Evolutionary conservation across 2,329 filamentous ascomycete genomes (phyloP).

Genomic region (Penicillium sp.): DNA sequence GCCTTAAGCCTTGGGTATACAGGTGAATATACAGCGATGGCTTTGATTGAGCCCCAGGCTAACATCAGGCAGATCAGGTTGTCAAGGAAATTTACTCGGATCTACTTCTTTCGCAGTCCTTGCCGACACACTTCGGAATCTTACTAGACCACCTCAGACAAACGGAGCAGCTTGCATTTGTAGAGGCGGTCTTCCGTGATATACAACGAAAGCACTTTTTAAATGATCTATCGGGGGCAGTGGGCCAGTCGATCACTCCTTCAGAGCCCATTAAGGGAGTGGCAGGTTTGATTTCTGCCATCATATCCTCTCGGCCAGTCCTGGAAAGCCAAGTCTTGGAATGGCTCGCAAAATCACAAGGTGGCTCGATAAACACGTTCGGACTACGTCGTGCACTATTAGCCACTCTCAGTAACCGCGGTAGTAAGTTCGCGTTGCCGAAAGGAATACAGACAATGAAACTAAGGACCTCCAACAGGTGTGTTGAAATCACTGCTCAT

Average conservation of each 20-base stretch:
- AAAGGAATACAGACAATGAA: background rate
- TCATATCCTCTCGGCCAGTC: conserved; percentile 50
- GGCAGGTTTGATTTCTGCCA: conserved; percentile 54
- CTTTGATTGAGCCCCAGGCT: conserved; percentile 4
- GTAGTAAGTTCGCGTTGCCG: conserved; percentile 34
- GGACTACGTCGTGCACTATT: conserved; percentile 66
- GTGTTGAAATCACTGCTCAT: conserved; percentile 54
- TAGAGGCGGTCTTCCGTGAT: conserved; percentile 47
- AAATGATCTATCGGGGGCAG: conserved; percentile 15
- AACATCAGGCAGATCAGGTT: conserved; percentile 36
- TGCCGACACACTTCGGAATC: conserved; percentile 31
- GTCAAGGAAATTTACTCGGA: conserved; percentile 39
- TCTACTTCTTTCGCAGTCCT: conserved; percentile 31
- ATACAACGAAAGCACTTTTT: conserved; percentile 42
- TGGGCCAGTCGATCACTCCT: conserved; percentile 6
- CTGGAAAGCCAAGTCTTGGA: conserved; percentile 56
- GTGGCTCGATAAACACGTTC: conserved; percentile 63
- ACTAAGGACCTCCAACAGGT: conserved; percentile 31
- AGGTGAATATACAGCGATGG: conserved; percentile 47
- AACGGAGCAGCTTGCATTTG: conserved; percentile 48
- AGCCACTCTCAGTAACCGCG: conserved; percentile 54
- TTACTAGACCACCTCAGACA: conserved; percentile 45
- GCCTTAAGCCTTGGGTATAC: conserved; percentile 69
- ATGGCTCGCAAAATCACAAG: conserved; percentile 65
- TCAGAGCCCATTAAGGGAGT: conserved; percentile 53